Percentiles rank a stretch among this genome's conserved stretches.
Evolutionary conservation across 2,329 filamentous ascomycete genomes (phyloP).

Genomic region (Penicillium sp.): DNA sequence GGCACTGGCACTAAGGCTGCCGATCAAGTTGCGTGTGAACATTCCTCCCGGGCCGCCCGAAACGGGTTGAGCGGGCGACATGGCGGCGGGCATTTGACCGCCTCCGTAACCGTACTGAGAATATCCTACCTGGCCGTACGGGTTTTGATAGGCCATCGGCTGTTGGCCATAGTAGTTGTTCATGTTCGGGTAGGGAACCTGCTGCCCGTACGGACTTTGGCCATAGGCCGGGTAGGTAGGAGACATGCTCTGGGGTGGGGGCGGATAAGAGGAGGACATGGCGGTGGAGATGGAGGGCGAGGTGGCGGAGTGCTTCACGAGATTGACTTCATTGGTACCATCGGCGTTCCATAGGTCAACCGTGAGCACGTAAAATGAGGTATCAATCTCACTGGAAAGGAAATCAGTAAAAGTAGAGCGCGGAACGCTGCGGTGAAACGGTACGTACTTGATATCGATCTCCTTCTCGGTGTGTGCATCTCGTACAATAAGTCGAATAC

Average conservation of each 20-base stretch:
- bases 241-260: slow-evolving; percentile 39
- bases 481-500: slow-evolving; percentile 76
- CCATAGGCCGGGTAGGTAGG: slow-evolving; percentile 38
- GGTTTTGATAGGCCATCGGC: slow-evolving; percentile 35
- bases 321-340: slow-evolving; percentile 62
- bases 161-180: slow-evolving; percentile 37
- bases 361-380: slow-evolving; percentile 65
- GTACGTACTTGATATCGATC: slow-evolving; percentile 73
- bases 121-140: slow-evolving; percentile 33
- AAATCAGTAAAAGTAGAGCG: slow-evolving; percentile 1
- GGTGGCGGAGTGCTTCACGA: slow-evolving; percentile 63
- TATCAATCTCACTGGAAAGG: slow-evolving; percentile 63
- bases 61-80: slow-evolving; percentile 36
- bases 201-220: slow-evolving; percentile 42
- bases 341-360: slow-evolving; percentile 68
- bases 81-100: slow-evolving; percentile 34
- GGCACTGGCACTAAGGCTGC: slow-evolving; percentile 83
- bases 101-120: slow-evolving; percentile 34
- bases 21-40: slow-evolving; percentile 94
- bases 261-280: slow-evolving; percentile 72
- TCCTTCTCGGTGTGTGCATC: slow-evolving; percentile 74
- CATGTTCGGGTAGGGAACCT: slow-evolving; percentile 37
- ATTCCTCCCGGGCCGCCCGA: slow-evolving; percentile 65
- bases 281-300: slow-evolving; percentile 79
- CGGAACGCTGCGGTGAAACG: not conserved